Evolutionary conservation across 352 stramenopile species (phyloP).

Genomic region (Phytophthora pluvialis): DNA sequence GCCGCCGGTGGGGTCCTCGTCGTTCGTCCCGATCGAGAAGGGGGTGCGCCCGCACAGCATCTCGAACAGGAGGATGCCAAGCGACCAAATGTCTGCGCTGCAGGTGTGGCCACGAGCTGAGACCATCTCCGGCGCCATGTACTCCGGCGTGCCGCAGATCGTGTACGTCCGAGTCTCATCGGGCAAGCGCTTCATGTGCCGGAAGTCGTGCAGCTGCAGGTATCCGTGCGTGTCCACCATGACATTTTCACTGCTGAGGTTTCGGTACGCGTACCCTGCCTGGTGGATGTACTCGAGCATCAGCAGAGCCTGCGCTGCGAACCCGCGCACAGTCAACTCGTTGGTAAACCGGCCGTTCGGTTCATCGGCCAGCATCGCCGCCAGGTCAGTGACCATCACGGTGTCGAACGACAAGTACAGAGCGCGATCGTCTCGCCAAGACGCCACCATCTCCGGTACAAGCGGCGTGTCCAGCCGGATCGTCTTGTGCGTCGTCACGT

Average conservation of each 20-base stretch:
- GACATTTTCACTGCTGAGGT: slow-evolving; percentile 88
- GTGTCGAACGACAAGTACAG: slow-evolving; percentile 85
- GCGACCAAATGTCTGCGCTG: slow-evolving; percentile 84
- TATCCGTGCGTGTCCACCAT: slow-evolving; percentile 84
- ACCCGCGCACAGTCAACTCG: slow-evolving; percentile 60
- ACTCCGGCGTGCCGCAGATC: slow-evolving; percentile 89
- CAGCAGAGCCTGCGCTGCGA: slow-evolving; percentile 75
- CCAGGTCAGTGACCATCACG: slow-evolving; percentile 71
- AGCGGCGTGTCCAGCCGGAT: slow-evolving; percentile 75
- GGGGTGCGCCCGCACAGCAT: slow-evolving; percentile 87
- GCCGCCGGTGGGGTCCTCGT: slow-evolving; percentile 1
- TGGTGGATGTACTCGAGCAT: slow-evolving; percentile 89
- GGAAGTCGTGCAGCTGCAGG: slow-evolving; percentile 87
- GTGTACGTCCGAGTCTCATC: slow-evolving; percentile 88
- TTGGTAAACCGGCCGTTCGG: slow-evolving; percentile 53
- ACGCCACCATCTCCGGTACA: slow-evolving; percentile 74
- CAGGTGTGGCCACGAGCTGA: slow-evolving; percentile 80
- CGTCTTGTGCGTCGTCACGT: slow-evolving; percentile 70
- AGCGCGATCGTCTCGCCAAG: slow-evolving; percentile 80
- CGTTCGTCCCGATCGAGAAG: slow-evolving; percentile 48
- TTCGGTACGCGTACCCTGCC: slow-evolving; percentile 79
- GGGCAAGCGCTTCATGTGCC: slow-evolving; percentile 84
- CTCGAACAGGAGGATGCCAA: slow-evolving; percentile 89
- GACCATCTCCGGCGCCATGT: slow-evolving; percentile 91
- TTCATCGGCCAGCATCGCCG: slow-evolving; percentile 65